Percentiles rank a stretch among this genome's conserved stretches.
Conservation (phyloP, 1,139 yeast species). For the Trichomonascaceae sp. region DNA sequence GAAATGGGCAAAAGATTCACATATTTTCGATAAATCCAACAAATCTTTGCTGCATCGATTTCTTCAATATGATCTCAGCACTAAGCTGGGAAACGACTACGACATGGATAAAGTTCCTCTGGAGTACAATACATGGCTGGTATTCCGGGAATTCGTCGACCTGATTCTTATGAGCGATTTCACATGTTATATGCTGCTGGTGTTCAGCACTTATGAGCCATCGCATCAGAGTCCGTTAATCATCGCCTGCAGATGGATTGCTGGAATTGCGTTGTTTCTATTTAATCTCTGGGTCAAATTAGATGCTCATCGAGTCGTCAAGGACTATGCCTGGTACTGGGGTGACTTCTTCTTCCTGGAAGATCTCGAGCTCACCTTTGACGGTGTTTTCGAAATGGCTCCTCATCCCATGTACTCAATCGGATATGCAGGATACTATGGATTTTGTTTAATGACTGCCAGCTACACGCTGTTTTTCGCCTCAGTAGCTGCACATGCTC, state of each 20-base stretch:
- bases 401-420: constrained; percentile 95
- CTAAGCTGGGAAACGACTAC: constrained; percentile 54
- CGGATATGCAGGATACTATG: constrained; percentile 85
- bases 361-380: constrained; percentile 74
- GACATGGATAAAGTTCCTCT: constrained; percentile 51
- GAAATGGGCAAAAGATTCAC: constrained; percentile 43
- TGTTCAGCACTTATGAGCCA: constrained; percentile 47
- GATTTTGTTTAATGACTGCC: constrained; percentile 71
- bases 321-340: constrained; percentile 95
- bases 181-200: constrained; percentile 66
- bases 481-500: constrained; percentile 70
- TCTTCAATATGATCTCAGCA: constrained; percentile 44
- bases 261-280: constrained; percentile 46
- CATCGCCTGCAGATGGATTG: constrained; percentile 35
- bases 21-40: constrained; percentile 40
- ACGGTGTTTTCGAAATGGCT: constrained; percentile 86
- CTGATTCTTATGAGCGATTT: constrained; percentile 83
- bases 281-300: constrained; percentile 84
- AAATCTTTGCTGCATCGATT: constrained; percentile 39
- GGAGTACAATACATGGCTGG: constrained; percentile 79
- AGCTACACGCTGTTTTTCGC: constrained; percentile 67
- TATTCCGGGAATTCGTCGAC: constrained; percentile 76
- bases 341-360: constrained; percentile 87
- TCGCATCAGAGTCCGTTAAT: constrained; percentile 39
- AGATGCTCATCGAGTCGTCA: constrained; percentile 84